A percentile compares a stretch with the other conserved stretches of the same genome.
phyloP scores from a whole-genome alignment of 148 eudicot species.

The Silene latifolia region DNA sequence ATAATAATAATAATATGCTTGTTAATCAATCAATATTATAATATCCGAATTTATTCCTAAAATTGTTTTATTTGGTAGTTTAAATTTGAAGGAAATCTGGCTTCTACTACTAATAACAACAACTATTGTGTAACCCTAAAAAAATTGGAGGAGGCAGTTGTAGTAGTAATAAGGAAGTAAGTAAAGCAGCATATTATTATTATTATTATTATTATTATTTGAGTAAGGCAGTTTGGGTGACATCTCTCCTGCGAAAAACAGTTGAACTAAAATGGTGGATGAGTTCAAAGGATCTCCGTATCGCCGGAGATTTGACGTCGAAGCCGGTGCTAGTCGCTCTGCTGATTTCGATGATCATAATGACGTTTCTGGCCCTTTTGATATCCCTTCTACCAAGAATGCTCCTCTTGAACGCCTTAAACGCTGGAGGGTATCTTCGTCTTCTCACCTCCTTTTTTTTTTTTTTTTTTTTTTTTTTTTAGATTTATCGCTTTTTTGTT shows the following conservation, averaged over 20 bases:
- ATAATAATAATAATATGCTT: not conserved
- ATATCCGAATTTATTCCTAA: not conserved
- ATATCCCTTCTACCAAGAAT: slow-evolving; percentile 60
- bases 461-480: not conserved
- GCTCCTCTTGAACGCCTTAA: slow-evolving; percentile 73
- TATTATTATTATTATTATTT: not conserved
- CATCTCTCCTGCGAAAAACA: slow-evolving; percentile 1
- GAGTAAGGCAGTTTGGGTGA: not conserved
- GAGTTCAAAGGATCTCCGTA: slow-evolving; percentile 22
- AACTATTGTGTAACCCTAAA: not conserved
- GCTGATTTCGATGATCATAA: slow-evolving; percentile 25
- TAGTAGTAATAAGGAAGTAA: not conserved
- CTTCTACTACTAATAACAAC: not conserved
- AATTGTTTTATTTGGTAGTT: not conserved
- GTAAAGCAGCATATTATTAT: not conserved
- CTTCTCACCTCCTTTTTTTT: not conserved
- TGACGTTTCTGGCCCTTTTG: slow-evolving; percentile 45
- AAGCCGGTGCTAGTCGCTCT: slow-evolving; percentile 29
- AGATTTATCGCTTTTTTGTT: not conserved
- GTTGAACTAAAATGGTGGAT: slow-evolving; percentile 20
- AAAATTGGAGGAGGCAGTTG: too few species aligned
- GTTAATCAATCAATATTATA: not conserved
- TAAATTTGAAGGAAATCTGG: not conserved
- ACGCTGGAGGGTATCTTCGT: slow-evolving; percentile 73
- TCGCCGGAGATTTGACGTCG: slow-evolving; percentile 36